Conservation (phyloP, 2,329 filamentous ascomycete species). For the Ramularia endophylla region DNA sequence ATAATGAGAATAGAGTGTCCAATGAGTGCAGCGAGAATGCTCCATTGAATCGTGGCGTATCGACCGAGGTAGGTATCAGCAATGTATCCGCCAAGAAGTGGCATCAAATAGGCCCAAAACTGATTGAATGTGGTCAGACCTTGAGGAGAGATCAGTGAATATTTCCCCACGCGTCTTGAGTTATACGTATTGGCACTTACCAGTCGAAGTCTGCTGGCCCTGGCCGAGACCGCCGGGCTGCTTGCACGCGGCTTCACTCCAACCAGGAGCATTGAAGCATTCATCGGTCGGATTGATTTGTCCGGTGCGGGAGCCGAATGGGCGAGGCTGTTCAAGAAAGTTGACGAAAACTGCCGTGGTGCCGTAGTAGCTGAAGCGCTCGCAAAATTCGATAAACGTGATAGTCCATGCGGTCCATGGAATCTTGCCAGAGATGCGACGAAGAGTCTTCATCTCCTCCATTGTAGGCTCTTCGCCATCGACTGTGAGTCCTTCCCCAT, state of each 20-base stretch:
- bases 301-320: constrained; percentile 33
- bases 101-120: constrained; percentile 45
- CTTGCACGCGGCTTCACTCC: constrained; percentile 22
- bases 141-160: not conserved
- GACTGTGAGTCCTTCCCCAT: constrained; percentile 8
- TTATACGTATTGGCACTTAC: constrained; percentile 7
- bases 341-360: constrained; percentile 45
- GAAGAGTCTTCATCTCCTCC: constrained; percentile 38
- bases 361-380: constrained; percentile 42
- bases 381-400: constrained; percentile 45
- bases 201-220: constrained; percentile 39
- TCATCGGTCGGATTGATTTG: constrained; percentile 31
- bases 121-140: constrained; percentile 37
- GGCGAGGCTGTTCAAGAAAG: constrained; percentile 36
- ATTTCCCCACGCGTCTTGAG: too few species aligned
- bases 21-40: constrained; percentile 56
- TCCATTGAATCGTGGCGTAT: constrained; percentile 62
- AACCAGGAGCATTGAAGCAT: constrained; percentile 32
- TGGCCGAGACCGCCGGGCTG: constrained; percentile 38
- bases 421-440: constrained; percentile 41
- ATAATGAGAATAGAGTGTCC: constrained; percentile 63
- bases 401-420: constrained; percentile 43
- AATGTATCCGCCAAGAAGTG: constrained; percentile 41
- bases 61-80: constrained; percentile 66
- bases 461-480: constrained; percentile 36